Base-by-base conservation (phyloP, 306 rosid genomes). In the Macrotyloma uniflorum region DNA sequence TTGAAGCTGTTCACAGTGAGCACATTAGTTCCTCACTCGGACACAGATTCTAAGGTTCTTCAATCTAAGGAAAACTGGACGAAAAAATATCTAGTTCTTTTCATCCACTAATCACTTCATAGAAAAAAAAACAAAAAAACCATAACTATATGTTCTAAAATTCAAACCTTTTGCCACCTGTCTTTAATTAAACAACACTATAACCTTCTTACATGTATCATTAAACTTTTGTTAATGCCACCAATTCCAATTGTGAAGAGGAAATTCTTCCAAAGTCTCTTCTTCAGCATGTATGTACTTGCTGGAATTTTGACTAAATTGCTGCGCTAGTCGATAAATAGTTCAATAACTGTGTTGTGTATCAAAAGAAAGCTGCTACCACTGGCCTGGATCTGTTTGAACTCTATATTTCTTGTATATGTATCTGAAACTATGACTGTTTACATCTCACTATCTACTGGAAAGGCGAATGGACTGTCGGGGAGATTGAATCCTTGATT, bases 401-500 rank as follows among this genome's bases (percentile, higher is more conserved):
- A 70, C 77, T 80, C 79, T 84, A 75, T 75, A 63, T 61, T 42
- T 75, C 61, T 73, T 69, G 70, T 67, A 33, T 45, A 57, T 67
- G 73, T 68, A 78, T 68, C 72, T 67, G 59, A 65, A 65, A 75
- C 83, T 83, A 64, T 43, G 64, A 53, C 64, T 54, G 62, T 22
- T 28, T 73, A 54, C 57, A 28, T 53, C 54, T 45, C 85, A 64
- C 20, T 70, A 6, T 65, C 70, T 54, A 54, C 4, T 53, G 82
- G 69, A 70, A 77, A 83, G 49, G 90, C 78, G 70, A 92, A 92
- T 10, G 97, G 95, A 89, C 96, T 87, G 62, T 92, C 96, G 1
- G 96, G 97, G 28, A 92, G 90, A 69, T 92, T 74, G 50, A 88
- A 76, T 47, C 83, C 91, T 83, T 85, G 86, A 55, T 86, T 83